A percentile compares a stretch with the other conserved stretches of the same genome.
Evolutionary conservation across 2,329 filamentous ascomycete genomes (phyloP).

Genomic region (Aureobasidium namibiae): DNA sequence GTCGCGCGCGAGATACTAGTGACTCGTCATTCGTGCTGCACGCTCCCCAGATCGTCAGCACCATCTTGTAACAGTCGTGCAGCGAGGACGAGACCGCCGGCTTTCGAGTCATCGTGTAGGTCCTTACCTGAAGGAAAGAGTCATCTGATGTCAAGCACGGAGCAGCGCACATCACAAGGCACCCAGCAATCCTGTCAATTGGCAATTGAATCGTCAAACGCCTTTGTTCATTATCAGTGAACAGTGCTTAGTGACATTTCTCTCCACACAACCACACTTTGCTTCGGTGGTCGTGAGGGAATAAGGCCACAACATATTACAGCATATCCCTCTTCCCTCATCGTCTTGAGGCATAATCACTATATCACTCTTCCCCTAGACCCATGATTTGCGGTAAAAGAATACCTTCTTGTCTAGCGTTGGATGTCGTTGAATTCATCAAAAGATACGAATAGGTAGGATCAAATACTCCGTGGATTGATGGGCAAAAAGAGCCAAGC

Average conservation of each 20-base stretch:
- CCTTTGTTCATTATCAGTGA: not conserved
- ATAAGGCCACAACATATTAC: not conserved
- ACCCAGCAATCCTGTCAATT: not conserved
- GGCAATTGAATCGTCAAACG: slow-evolving; percentile 1
- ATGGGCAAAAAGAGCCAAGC: no score
- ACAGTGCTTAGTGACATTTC: no score
- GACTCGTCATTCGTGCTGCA: not conserved
- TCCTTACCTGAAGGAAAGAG: not conserved
- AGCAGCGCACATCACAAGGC: not conserved
- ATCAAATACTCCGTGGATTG: no score
- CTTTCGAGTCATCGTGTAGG: not conserved
- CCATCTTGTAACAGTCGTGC: not conserved
- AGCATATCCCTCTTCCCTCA: no score
- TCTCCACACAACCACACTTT: not conserved
- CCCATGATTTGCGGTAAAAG: no score
- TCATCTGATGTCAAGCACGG: slow-evolving; percentile 9
- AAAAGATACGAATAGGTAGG: no score
- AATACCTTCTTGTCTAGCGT: no score
- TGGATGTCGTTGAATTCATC: no score
- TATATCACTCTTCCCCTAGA: no score
- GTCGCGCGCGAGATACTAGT: not conserved
- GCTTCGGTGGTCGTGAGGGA: not conserved
- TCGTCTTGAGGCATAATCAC: no score
- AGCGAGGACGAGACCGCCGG: not conserved
- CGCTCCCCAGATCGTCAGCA: slow-evolving; percentile 1